phyloP scores from a whole-genome alignment of 306 rosid genomes.

The Vigna unguiculata region DNA sequence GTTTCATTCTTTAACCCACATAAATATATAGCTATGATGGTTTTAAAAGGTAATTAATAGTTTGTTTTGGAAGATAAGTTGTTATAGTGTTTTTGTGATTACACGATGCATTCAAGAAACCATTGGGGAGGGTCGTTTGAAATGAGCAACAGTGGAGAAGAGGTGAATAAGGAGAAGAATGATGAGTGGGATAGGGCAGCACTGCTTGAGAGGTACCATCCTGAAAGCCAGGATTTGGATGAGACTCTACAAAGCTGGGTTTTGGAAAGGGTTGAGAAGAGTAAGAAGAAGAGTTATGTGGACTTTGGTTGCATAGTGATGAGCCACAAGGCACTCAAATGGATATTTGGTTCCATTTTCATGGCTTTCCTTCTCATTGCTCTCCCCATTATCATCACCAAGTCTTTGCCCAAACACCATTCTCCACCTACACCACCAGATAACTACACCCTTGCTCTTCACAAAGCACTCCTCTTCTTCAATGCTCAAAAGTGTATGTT shows the following conservation, averaged over 20 bases:
- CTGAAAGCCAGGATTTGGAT: slow-evolving; percentile 37
- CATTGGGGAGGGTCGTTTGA: slow-evolving; percentile 74
- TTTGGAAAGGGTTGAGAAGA: slow-evolving; percentile 44
- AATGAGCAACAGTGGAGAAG: slow-evolving; percentile 28
- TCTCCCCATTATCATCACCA: slow-evolving; percentile 59
- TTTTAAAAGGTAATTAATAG: no score
- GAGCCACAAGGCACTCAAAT: slow-evolving; percentile 57
- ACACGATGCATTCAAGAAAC: slow-evolving; percentile 57
- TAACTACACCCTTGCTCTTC: slow-evolving; percentile 63
- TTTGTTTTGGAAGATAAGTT: no score
- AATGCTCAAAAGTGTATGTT: slow-evolving; percentile 71
- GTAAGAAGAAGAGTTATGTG: slow-evolving; percentile 59
- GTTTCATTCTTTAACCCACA: neutral
- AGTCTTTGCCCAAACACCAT: slow-evolving; percentile 53
- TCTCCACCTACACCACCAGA: slow-evolving; percentile 50
- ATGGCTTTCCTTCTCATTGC: slow-evolving; percentile 56
- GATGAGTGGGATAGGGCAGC: slow-evolving; percentile 65
- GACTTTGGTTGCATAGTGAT: slow-evolving; percentile 63
- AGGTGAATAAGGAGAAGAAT: neutral
- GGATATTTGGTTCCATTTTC: slow-evolving; percentile 43
- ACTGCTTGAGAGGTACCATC: slow-evolving; percentile 21
- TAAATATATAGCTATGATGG: no score
- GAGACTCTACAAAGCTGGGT: slow-evolving; percentile 65
- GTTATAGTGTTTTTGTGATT: neutral
- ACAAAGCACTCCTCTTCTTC: slow-evolving; percentile 69